These are phyloP conservation scores for Pestalotiopsis sp. DNA, from an alignment of 2,329 filamentous ascomycete species.

Conservation along the genomic window DNA sequence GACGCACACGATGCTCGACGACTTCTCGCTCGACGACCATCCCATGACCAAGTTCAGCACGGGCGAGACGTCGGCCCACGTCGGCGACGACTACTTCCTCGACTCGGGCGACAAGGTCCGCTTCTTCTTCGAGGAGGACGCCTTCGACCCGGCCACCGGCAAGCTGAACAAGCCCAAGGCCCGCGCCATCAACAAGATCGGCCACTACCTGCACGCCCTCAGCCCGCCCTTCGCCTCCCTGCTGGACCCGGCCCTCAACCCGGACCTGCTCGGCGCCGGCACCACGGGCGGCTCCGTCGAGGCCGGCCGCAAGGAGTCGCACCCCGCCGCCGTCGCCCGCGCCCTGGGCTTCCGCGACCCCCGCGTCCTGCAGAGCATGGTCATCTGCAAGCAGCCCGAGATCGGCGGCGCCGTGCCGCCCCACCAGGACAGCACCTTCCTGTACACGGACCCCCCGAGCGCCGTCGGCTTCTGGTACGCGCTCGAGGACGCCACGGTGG, in stretches of 20 bases:
- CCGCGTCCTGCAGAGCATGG: slow-evolving; percentile 86
- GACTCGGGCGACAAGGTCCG: slow-evolving; percentile 86
- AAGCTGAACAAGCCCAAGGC: slow-evolving; percentile 77
- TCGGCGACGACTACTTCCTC: slow-evolving; percentile 95
- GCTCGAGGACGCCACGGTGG: slow-evolving; percentile 83
- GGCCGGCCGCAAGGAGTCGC: slow-evolving; percentile 35
- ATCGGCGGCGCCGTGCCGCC: slow-evolving; percentile 90
- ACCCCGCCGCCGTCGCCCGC: slow-evolving; percentile 65
- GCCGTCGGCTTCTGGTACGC: slow-evolving; percentile 98
- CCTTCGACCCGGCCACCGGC: slow-evolving; percentile 64
- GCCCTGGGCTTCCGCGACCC: slow-evolving; percentile 77
- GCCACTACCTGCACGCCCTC: slow-evolving; percentile 74
- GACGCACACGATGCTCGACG: slow-evolving; percentile 72
- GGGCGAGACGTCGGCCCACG: slow-evolving; percentile 73
- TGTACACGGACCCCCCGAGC: slow-evolving; percentile 86
- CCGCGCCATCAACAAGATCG: slow-evolving; percentile 87
- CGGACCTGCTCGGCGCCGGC: slow-evolving; percentile 37
- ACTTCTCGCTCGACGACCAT: slow-evolving; percentile 80
- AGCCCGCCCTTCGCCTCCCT: slow-evolving; percentile 67
- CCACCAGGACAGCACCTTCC: slow-evolving; percentile 90
- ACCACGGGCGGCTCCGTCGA: slow-evolving; percentile 45
- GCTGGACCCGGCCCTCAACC: slow-evolving; percentile 51
- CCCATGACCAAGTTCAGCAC: slow-evolving; percentile 95
- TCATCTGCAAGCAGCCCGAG: slow-evolving; percentile 97
- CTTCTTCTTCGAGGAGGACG: slow-evolving; percentile 97